phyloP scores from a whole-genome alignment of 371 early-diverging fungal species.

The Rhizomucor miehei region DNA sequence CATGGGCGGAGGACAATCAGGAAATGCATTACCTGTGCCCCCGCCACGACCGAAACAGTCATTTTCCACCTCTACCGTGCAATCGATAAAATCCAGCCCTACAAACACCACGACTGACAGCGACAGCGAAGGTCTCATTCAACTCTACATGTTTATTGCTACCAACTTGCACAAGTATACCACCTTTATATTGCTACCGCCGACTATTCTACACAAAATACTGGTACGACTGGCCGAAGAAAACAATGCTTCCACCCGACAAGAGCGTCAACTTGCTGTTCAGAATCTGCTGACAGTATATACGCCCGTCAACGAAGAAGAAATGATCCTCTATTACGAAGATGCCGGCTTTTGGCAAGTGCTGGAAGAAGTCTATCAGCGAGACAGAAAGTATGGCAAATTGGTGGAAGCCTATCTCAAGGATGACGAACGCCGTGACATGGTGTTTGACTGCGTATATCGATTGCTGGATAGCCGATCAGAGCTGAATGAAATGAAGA shows the following conservation, averaged over 20 bases:
- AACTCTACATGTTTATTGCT: slow-evolving; percentile 69
- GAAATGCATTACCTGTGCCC: slow-evolving; percentile 25
- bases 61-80: slow-evolving; percentile 41
- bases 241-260: slow-evolving; percentile 46
- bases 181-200: slow-evolving; percentile 58
- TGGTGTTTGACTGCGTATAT: slow-evolving; percentile 61
- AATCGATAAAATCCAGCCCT: slow-evolving; percentile 19
- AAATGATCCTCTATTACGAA: slow-evolving; percentile 58
- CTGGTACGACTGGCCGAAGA: slow-evolving; percentile 57
- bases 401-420: slow-evolving; percentile 67
- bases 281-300: slow-evolving; percentile 62
- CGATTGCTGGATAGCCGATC: slow-evolving; percentile 44
- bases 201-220: slow-evolving; percentile 56
- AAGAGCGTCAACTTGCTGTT: slow-evolving; percentile 69
- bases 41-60: slow-evolving; percentile 43
- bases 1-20: slow-evolving; percentile 42
- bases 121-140: slow-evolving; percentile 44
- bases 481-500: slow-evolving; percentile 54
- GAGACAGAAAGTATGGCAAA: slow-evolving; percentile 61
- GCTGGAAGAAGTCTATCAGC: slow-evolving; percentile 62
- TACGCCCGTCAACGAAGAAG: slow-evolving; percentile 56
- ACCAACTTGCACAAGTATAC: slow-evolving; percentile 64
- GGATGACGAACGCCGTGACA: slow-evolving; percentile 55
- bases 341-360: slow-evolving; percentile 73
- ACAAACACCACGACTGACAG: slow-evolving; percentile 1